Conservation (phyloP, 2,329 filamentous ascomycete species). For the Fusarium sp. region DNA sequence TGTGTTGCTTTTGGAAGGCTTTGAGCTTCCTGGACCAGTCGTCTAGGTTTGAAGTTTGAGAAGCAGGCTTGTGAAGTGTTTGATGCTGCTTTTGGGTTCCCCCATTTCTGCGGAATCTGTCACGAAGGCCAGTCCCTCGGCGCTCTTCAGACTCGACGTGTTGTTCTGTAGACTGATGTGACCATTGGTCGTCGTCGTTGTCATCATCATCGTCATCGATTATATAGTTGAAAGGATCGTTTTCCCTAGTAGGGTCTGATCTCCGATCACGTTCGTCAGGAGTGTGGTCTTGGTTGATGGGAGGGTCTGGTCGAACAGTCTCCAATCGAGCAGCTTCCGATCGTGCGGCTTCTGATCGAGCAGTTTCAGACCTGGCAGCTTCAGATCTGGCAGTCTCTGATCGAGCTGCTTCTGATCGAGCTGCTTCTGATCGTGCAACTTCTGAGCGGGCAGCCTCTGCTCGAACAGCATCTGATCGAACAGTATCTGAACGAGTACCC, state of each 20-base stretch:
- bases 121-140: not conserved
- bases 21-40: not conserved
- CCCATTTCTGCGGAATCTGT: not conserved
- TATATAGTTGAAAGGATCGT: not conserved
- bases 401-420: not conserved
- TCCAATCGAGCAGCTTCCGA: not conserved
- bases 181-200: not conserved
- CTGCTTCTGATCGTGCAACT: not conserved
- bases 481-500: too few species aligned
- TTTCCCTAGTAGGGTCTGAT: not conserved
- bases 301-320: not conserved
- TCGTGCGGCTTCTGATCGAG: not conserved
- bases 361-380: too few species aligned
- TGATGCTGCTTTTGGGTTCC: not conserved
- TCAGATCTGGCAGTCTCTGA: too few species aligned
- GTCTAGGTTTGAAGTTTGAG: not conserved
- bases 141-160: not conserved
- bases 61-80: not conserved
- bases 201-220: not conserved
- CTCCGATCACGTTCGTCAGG: not conserved
- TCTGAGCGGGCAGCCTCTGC: not conserved
- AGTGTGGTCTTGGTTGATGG: not conserved
- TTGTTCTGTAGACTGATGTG: not conserved
- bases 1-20: conserved; percentile 3
- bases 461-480: not conserved